A percentile compares a stretch with the other conserved stretches of the same genome.
phyloP scores from a whole-genome alignment of 441 rosid genomes.

The Croton laevigatus region DNA sequence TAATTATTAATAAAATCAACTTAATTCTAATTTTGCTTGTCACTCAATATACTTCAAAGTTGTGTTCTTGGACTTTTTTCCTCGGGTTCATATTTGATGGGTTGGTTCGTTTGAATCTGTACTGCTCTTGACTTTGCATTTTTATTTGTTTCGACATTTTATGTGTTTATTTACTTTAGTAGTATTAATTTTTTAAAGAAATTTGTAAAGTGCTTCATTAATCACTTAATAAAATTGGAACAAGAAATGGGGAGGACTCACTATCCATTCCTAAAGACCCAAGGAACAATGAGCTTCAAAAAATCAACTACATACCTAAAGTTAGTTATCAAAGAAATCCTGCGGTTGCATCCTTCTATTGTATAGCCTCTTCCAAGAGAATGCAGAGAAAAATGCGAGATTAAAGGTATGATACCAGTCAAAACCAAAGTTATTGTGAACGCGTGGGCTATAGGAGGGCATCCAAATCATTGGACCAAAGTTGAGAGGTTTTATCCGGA shows the following conservation, averaged over 20 bases:
- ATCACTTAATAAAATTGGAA: no score
- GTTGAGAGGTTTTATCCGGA: no score
- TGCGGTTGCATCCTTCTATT: constrained; percentile 45
- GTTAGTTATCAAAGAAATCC: constrained; percentile 40
- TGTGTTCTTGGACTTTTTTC: neutral
- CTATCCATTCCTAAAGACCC: no score
- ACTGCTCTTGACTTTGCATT: no score
- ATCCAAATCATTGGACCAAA: no score
- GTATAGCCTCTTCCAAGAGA: constrained; percentile 46
- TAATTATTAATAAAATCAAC: neutral
- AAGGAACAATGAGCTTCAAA: constrained; percentile 15
- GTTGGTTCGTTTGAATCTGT: neutral
- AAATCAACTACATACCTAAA: constrained; percentile 27
- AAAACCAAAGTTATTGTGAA: neutral
- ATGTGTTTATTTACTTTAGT: no score
- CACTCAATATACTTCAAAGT: neutral
- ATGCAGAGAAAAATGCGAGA: constrained; percentile 26
- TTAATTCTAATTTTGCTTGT: neutral
- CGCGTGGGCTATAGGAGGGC: no score
- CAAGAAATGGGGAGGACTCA: no score
- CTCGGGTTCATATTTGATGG: neutral
- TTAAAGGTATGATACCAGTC: neutral
- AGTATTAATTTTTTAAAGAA: no score
- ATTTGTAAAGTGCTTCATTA: no score
- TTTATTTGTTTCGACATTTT: no score